These are phyloP conservation scores for Blastocystis sp. DNA, from an alignment of 352 stramenopile genomes.

Conservation along the genomic window DNA sequence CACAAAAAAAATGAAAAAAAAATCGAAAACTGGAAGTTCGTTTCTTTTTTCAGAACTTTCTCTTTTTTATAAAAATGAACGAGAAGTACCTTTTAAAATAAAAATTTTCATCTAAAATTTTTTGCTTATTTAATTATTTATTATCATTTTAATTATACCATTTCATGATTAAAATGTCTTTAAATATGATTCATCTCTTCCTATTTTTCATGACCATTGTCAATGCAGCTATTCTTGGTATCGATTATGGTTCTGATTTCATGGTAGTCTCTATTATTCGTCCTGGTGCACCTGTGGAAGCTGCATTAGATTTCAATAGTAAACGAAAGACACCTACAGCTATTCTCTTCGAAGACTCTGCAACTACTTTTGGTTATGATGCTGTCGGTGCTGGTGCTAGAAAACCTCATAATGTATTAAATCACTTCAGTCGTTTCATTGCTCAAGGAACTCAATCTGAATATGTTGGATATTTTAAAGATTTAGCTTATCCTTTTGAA, in stretches of 20 bases:
- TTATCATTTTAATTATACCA: no score
- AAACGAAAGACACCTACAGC: slow-evolving; percentile 89
- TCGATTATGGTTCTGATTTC: slow-evolving; percentile 82
- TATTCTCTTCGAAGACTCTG: slow-evolving; percentile 63
- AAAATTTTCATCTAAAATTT: no score
- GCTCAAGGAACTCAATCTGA: slow-evolving; percentile 59
- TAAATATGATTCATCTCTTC: no score
- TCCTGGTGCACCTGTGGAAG: slow-evolving; percentile 66
- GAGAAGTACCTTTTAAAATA: no score
- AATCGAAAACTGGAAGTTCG: no score
- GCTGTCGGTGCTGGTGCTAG: slow-evolving; percentile 65
- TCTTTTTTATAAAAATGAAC: no score
- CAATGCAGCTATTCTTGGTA: slow-evolving; percentile 41
- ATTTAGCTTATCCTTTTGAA: slow-evolving; percentile 57
- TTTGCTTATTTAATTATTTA: no score
- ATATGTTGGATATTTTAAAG: slow-evolving; percentile 48
- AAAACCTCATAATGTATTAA: slow-evolving; percentile 56
- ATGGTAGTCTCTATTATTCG: slow-evolving; percentile 70
- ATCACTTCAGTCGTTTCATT: slow-evolving; percentile 60
- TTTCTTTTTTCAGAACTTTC: no score
- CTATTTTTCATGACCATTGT: slow-evolving; percentile 6
- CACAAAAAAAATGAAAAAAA: no score
- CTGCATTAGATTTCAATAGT: slow-evolving; percentile 87
- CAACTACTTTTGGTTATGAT: slow-evolving; percentile 78
- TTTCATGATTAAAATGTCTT: no score